Percentiles rank a stretch among this genome's conserved stretches.
phyloP scores from a whole-genome alignment of 2,329 filamentous ascomycete genomes.

The Calonectria honghensis region DNA sequence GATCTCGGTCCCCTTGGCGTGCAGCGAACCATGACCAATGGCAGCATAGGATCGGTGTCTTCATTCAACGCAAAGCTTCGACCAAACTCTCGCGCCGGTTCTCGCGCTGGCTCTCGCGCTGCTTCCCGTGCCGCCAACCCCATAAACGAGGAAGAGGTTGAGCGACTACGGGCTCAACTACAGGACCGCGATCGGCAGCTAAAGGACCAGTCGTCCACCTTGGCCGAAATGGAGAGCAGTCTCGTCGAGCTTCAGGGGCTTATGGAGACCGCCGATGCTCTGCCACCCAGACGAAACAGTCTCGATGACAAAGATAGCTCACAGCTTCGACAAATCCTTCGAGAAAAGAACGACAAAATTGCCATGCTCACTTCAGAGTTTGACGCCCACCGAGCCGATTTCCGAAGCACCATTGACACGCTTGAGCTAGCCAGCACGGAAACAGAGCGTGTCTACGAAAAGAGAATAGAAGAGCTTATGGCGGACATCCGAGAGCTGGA shows the following conservation, averaged over 20 bases:
- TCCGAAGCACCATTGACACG: constrained; percentile 96
- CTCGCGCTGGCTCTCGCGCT: constrained; percentile 58
- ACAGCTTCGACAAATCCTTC: constrained; percentile 86
- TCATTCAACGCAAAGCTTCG: constrained; percentile 73
- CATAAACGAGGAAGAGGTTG: constrained; percentile 81
- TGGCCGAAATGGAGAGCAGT: constrained; percentile 93
- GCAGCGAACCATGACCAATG: constrained; percentile 72
- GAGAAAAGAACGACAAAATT: constrained; percentile 98
- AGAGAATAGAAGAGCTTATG: constrained; percentile 90
- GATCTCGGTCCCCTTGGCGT: constrained; percentile 73
- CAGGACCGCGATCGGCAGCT: constrained; percentile 91
- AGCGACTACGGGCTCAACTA: constrained; percentile 82
- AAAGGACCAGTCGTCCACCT: constrained; percentile 87
- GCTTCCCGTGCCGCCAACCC: constrained; percentile 62
- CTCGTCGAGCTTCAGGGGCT: constrained; percentile 85
- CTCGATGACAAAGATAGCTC: constrained; percentile 82
- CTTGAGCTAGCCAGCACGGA: constrained; percentile 96
- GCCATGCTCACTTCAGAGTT: constrained; percentile 95
- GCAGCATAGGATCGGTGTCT: constrained; percentile 72
- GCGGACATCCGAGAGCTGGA: constrained; percentile 89
- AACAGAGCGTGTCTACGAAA: constrained; percentile 96
- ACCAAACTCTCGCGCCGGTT: constrained; percentile 61
- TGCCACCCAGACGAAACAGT: constrained; percentile 67
- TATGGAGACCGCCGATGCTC: constrained; percentile 75
- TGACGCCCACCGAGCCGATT: constrained; percentile 94